Base-by-base conservation (phyloP, 805 yeast species). In the Tetrapisispora fleetii region DNA sequence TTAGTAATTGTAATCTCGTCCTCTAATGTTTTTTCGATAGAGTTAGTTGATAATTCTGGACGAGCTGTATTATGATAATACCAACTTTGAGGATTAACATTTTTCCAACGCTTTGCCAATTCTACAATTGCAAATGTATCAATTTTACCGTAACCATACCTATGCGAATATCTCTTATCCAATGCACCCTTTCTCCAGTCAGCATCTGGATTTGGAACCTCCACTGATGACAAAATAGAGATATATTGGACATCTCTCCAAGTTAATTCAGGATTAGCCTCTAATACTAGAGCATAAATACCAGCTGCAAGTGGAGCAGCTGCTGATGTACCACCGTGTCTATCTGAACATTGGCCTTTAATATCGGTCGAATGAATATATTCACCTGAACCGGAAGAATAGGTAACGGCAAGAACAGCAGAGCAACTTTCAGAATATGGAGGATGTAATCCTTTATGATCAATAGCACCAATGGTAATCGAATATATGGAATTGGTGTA, bases 251-350 rank as follows among this genome's bases (percentile, higher is more conserved):
- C 74, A 63, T 93, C 99, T 63, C 99, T 77, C 99, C 99, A 93
- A 0, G 96, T 85, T 48, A 93, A 75, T 4, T 82, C 75, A 1
- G 96, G 95, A 54, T 95, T 85, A 3, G 83, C 89, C 56, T 83
- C 81, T 45, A 93, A 70, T 2, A 86, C 86, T 46, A 93, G 71
- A 0, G 97, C 78, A 63, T 85, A 88, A 1, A 93, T 76, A n/a
- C 98, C 99, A 0, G 98, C 97, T 0, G 97, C 98, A 49, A 93
- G 73, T 0, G 99, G 99, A 0, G 99, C 99, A 16, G 99, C 97
- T 0, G 99, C 99, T 21, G 98, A 91, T 0, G 99, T 93, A 19
- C 99, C 99, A 11, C 97, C 96, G 65, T 93, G 99, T 24, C 57
- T 65, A 37, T 74, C 74, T 1, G 95, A 71, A 65, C 99, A 93